Evolutionary conservation across 73 alveolate genomes (phyloP), one percentile per base, ranked within the genome.

Genomic region (Breviolum minutum): DNA sequence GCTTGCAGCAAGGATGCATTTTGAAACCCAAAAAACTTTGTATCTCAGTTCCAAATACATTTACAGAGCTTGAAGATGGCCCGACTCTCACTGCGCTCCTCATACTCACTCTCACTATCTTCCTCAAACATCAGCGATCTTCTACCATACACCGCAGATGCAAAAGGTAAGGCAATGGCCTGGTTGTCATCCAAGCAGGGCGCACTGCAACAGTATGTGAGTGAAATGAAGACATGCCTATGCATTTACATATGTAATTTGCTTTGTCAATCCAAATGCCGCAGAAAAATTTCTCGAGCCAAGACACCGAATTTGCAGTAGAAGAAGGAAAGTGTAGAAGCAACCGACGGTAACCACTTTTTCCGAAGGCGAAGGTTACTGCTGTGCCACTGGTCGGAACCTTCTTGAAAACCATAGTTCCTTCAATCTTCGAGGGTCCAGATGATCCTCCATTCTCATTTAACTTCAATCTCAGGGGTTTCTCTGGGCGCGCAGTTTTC

Each of bases 351-450:
- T 80, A 80, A 66, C 88, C 68, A 48, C 16, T 13, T 68, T 40
- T 80, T 32, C 88, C 88, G 24, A 80, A 80, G 22, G 19, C 22
- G 88, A 80, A 80, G 17, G 88, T 80, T 69, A 80, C 88, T 0
- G 24, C 88, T 0, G 24, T 48, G 13, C 88, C 88, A 80, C 88
- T 10, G 69, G 88, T 80, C 16, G 88, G 88, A 11, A 80, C 88
- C 68, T 80, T 80, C 68, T 80, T 80, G 88, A 80, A 80, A 29
- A 80, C 88, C 88, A 80, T 80, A 40, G 88, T 80, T 12, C 88
- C 88, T 14, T 80, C 88, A 16, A 80, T 80, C 27, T 19, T 40
- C 69, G 88, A 80, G 14, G 88, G 88, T 16, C 88, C 88, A 5
- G 62, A 22, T 16, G 88, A 80, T 2, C 88, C 88, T 80, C 88